Conservation (phyloP, 1,139 yeast genomes). For the Yarrowia galli region DNA sequence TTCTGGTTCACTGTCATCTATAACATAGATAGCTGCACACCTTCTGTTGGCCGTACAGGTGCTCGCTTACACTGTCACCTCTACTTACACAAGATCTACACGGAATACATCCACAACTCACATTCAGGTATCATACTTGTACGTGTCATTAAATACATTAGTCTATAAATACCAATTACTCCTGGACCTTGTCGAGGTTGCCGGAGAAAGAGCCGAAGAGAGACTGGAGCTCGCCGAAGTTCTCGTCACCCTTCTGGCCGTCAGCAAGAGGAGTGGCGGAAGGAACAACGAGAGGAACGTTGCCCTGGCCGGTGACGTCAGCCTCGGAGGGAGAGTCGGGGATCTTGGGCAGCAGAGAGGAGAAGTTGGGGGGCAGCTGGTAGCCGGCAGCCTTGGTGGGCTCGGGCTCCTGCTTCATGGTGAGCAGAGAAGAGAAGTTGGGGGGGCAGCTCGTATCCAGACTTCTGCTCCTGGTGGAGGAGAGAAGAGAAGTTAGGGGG, state of each 20-base stretch:
- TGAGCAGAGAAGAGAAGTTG: constrained; percentile 31
- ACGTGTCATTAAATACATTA: constrained; percentile 14
- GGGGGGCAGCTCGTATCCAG: constrained; percentile 30
- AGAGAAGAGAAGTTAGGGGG: constrained; percentile 20
- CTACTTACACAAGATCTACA: neutral
- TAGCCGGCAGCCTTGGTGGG: constrained; percentile 26
- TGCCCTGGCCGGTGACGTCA: constrained; percentile 6
- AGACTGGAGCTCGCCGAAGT: constrained; percentile 32
- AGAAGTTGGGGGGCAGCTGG: constrained; percentile 33
- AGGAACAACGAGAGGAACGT: constrained; percentile 16
- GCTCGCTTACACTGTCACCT: neutral
- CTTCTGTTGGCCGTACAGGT: too few relatives aligned
- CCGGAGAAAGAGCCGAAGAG: constrained; percentile 30
- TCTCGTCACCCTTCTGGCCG: constrained; percentile 22
- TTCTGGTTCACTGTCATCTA: too few relatives aligned
- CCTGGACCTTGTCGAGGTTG: constrained; percentile 32
- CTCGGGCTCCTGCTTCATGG: constrained; percentile 17
- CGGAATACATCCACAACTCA: too few relatives aligned
- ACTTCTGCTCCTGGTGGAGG: neutral
- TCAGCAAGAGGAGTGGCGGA: constrained; percentile 24
- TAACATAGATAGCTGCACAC: too few relatives aligned
- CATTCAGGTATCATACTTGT: too few relatives aligned
- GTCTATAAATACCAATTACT: constrained; percentile 31
- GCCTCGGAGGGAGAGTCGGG: constrained; percentile 27
- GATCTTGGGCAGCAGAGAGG: constrained; percentile 18